These are phyloP conservation scores for Misopates orontium DNA, from an alignment of 257 asterid genomes.

Conservation along the genomic window DNA sequence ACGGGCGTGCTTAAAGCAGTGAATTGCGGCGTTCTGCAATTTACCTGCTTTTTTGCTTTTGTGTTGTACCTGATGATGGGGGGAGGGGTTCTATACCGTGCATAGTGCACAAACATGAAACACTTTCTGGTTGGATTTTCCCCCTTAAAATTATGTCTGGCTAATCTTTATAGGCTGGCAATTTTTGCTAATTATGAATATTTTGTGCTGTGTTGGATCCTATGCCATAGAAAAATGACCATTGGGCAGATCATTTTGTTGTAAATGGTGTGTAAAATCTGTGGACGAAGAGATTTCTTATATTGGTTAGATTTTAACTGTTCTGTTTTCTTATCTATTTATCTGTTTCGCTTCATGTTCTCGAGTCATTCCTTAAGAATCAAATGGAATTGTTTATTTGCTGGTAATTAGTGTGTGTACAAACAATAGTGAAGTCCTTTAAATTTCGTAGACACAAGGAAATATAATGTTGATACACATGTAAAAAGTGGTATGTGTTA, in stretches of 20 bases:
- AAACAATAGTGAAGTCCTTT: too few relatives aligned
- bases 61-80: conserved; percentile 24
- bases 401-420: too few relatives aligned
- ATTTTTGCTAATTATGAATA: conserved; percentile 17
- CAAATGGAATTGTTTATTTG: too few relatives aligned
- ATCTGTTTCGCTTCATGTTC: too few relatives aligned
- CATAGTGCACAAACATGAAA: conserved; percentile 10
- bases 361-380: too few relatives aligned
- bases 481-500: too few relatives aligned
- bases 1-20: background rate
- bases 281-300: background rate
- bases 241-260: conserved; percentile 14
- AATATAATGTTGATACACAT: too few relatives aligned
- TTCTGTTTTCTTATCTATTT: too few relatives aligned
- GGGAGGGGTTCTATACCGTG: conserved; percentile 1
- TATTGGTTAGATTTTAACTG: background rate
- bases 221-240: background rate
- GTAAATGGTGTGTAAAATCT: conserved; percentile 14
- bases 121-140: background rate
- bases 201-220: too few relatives aligned
- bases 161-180: conserved; percentile 13
- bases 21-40: background rate
- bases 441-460: too few relatives aligned
- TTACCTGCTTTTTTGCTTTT: conserved; percentile 1
- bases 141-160: background rate